Evolutionary conservation across 805 yeast genomes (phyloP).

Genomic region (Limtongozyma cylindracea): DNA sequence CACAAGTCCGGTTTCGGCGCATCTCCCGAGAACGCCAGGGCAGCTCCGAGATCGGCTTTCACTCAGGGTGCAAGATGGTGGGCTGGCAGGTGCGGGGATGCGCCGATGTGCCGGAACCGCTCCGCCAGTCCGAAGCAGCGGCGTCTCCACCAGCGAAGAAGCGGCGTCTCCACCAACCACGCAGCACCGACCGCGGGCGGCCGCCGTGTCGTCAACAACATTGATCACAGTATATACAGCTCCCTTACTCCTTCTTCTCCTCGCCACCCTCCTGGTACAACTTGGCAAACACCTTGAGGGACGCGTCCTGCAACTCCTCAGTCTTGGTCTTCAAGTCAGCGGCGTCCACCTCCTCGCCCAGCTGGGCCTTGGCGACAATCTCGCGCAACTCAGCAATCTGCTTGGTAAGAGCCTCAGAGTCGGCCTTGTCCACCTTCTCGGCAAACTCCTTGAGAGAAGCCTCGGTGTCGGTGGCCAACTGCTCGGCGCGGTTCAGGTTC

Average conservation of each 20-base stretch:
- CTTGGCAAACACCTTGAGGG: constrained; percentile 58
- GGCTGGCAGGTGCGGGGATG: too few species aligned
- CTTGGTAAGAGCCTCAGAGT: constrained; percentile 16
- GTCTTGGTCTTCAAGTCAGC: constrained; percentile 46
- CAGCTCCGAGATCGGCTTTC: too few species aligned
- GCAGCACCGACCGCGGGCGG: too few species aligned
- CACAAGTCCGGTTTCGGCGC: too few species aligned
- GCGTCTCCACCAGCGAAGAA: too few species aligned
- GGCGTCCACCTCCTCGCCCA: constrained; percentile 35
- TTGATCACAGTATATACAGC: too few species aligned
- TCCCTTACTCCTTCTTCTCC: constrained; percentile 3
- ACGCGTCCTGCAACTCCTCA: constrained; percentile 49
- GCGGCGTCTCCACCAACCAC: too few species aligned
- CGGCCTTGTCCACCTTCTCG: constrained; percentile 18
- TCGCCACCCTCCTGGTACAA: constrained; percentile 10
- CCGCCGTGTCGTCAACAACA: too few species aligned
- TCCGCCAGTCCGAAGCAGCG: too few species aligned
- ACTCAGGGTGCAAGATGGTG: too few species aligned
- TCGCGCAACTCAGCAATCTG: constrained; percentile 16
- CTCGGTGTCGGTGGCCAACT: constrained; percentile 32
- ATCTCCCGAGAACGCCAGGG: too few species aligned
- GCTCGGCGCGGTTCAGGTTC: constrained; percentile 66
- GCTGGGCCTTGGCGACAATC: constrained; percentile 35
- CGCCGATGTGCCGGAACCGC: too few species aligned
- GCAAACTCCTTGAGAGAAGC: constrained; percentile 19